Percentiles rank a stretch among this genome's conserved stretches.
Conservation (phyloP, 768 basidiomycete species). For the Lactifluus piperatus region DNA sequence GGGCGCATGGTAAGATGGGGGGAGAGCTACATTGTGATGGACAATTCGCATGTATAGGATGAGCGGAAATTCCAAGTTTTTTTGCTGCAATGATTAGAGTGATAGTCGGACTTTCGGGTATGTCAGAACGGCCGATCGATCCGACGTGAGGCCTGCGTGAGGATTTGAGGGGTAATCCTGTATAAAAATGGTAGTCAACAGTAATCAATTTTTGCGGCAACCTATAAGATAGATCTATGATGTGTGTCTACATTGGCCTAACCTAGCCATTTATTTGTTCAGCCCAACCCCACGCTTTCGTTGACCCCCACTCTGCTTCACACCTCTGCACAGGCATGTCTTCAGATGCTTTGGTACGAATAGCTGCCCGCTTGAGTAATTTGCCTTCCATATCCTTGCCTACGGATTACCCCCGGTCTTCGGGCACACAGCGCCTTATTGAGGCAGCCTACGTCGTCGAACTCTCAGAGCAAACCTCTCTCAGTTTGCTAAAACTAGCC, state of each 20-base stretch:
- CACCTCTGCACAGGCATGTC: conserved; percentile 22
- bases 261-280: too few species aligned
- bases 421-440: conserved; percentile 64
- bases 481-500: conserved; percentile 76
- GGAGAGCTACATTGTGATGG: not conserved
- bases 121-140: too few species aligned
- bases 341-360: conserved; percentile 37
- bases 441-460: conserved; percentile 72
- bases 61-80: too few species aligned
- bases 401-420: conserved; percentile 88
- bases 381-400: conserved; percentile 87
- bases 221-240: too few species aligned
- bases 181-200: too few species aligned
- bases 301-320: not conserved
- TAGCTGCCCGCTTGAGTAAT: conserved; percentile 60
- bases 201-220: too few species aligned
- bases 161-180: too few species aligned
- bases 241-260: too few species aligned
- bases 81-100: too few species aligned
- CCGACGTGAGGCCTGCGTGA: too few species aligned
- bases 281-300: not conserved
- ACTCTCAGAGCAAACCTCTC: conserved; percentile 64
- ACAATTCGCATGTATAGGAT: not conserved
- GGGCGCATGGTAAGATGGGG: not conserved
- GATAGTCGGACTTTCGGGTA: too few species aligned